Evolutionary conservation across 208 protist genomes (phyloP), one percentile per base, ranked within the genome.

Genomic region (Leishmania braziliensis): DNA sequence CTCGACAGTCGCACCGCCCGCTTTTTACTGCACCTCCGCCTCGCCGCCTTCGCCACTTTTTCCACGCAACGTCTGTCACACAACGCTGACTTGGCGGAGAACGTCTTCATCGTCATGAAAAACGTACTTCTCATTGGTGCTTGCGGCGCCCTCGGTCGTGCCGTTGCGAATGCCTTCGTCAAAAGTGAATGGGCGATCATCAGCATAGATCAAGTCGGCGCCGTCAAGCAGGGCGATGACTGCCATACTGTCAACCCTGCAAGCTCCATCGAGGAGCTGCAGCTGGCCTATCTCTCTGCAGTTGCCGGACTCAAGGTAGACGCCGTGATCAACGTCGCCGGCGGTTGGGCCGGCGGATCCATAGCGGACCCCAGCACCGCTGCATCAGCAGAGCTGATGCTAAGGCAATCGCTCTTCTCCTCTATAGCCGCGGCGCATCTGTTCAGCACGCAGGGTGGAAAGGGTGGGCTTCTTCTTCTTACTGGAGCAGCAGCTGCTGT

Each of bases 311-410:
- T 16, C 1, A 84, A 87, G 60, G 63, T 97, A 0, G 63, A 92
- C 39, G 90, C 95, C n/a, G 83, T 98, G 12, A 78, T 96, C 46
- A 96, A 95, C 83, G 93, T 96, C 6, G 91, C 94, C 0, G 95
- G 96, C 26, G 94, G 92, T 2, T 96, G 91, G 88, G 86, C 87
- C 0, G 91, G 90, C 5, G 93, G 91, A 39, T 86, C 75, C 43
- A 76, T 93, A n/a, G 76, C 75, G 14, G 80, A 88, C 66, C 12
- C 65, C 9, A 48, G 70, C 53, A 77, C 85, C 3, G 75, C 92
- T 16, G 80, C 81, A 1, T 78, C 87, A 23, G 75, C 90, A 0
- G 92, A 97, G 36, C 75, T 89, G 5, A 96, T 97, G 93, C 77
- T 95, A 53, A 85, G 89, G 33, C 91, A 95, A 81, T 94, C 88